Conservation (phyloP, 2,329 filamentous ascomycete species). For the Gremmenia infestans region DNA sequence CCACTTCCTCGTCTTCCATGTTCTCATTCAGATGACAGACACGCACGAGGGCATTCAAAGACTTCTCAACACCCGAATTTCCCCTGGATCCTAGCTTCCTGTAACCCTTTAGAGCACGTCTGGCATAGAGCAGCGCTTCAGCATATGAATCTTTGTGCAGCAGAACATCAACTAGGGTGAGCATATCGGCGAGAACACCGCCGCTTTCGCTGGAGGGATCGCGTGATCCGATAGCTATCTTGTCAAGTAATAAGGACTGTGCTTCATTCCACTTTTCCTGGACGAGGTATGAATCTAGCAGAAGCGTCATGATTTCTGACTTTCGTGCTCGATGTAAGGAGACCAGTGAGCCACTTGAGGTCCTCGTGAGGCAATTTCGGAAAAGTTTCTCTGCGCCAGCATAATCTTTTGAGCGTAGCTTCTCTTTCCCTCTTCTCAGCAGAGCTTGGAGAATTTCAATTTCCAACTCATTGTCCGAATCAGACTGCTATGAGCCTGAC, state of each 20-base stretch:
- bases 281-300: constrained; percentile 2
- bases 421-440: constrained; percentile 11
- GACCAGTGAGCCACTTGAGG: not conserved
- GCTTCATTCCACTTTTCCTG: constrained; percentile 13
- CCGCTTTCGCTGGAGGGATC: constrained; percentile 1
- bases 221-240: constrained; percentile 2
- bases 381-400: constrained; percentile 8
- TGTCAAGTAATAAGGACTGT: constrained; percentile 9
- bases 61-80: not conserved
- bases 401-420: constrained; percentile 8
- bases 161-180: constrained; percentile 9
- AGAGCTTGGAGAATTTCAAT: constrained; percentile 10
- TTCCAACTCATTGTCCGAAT: constrained; percentile 14
- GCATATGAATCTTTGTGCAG: constrained; percentile 4
- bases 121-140: constrained; percentile 12
- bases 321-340: not conserved
- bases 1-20: constrained; percentile 8
- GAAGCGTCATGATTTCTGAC: constrained; percentile 1
- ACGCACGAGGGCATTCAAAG: constrained; percentile 2
- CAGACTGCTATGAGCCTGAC: constrained; percentile 4
- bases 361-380: constrained; percentile 9
- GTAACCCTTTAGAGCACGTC: constrained; percentile 12
- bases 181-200: constrained; percentile 1
- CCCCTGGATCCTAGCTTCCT: constrained; percentile 6
- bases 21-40: constrained; percentile 6